phyloP scores from a whole-genome alignment of 192 early-diverging fungal genomes.

The Hyaloraphidium curvatum region DNA sequence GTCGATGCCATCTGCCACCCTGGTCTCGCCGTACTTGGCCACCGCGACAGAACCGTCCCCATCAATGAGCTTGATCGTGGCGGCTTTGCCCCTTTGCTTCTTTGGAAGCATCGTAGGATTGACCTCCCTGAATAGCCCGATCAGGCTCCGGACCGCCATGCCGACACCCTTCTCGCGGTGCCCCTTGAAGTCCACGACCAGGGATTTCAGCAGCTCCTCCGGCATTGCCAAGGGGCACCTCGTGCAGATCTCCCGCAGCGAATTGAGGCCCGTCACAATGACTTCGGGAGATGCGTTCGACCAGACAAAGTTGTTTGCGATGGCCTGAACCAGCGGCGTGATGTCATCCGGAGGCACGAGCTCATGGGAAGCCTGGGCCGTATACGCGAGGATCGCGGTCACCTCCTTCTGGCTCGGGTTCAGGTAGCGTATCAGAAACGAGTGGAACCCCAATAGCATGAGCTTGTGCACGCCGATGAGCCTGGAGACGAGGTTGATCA shows the following conservation, averaged over 20 bases:
- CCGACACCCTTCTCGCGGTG: constrained; percentile 87
- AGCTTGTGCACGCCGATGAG: constrained; percentile 93
- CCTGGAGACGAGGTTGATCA: constrained; percentile 87
- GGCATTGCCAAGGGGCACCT: constrained; percentile 82
- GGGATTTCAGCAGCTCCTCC: constrained; percentile 59
- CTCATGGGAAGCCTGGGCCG: constrained; percentile 80
- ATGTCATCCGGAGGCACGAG: constrained; percentile 86
- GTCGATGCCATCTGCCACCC: constrained; percentile 44
- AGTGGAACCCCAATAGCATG: constrained; percentile 73
- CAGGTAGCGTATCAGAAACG: constrained; percentile 81
- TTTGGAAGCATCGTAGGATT: constrained; percentile 86
- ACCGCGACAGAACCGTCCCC: too few relatives aligned
- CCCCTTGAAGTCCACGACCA: constrained; percentile 77
- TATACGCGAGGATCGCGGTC: constrained; percentile 70
- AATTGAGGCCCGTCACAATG: constrained; percentile 79
- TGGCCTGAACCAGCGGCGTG: constrained; percentile 65
- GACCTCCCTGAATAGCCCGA: constrained; percentile 81
- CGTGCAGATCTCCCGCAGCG: constrained; percentile 67
- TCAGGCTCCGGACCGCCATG: constrained; percentile 77
- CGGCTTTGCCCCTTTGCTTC: constrained; percentile 82
- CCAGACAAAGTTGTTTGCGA: constrained; percentile 94
- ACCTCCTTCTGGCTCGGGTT: constrained; percentile 91
- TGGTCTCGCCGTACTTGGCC: constrained; percentile 53
- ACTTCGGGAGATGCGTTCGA: constrained; percentile 81
- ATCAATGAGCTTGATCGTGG: constrained; percentile 46